Conservation (phyloP, 805 yeast species). For the Yarrowia divulgata region DNA sequence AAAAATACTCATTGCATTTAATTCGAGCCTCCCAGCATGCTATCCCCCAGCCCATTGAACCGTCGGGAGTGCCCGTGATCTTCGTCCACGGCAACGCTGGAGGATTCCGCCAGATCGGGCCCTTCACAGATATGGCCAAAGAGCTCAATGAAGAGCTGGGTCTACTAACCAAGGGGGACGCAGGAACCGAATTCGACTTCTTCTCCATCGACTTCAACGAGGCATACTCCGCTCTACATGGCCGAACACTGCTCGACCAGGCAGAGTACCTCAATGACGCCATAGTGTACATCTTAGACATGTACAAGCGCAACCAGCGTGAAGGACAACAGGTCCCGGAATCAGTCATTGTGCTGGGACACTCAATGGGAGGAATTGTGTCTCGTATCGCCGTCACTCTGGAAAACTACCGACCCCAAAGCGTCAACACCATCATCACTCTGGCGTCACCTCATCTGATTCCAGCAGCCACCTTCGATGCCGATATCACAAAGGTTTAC, state of each 20-base stretch:
- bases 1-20: slow-evolving; percentile 81
- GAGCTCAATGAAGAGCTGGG: slow-evolving; percentile 43
- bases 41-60: slow-evolving; percentile 43
- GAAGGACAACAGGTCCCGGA: slow-evolving; percentile 53
- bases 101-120: slow-evolving; percentile 69
- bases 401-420: slow-evolving; percentile 71
- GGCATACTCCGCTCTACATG: slow-evolving; percentile 95
- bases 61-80: slow-evolving; percentile 84
- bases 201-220: slow-evolving; percentile 94
- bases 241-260: slow-evolving; percentile 89
- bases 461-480: slow-evolving; percentile 92
- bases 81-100: slow-evolving; percentile 99
- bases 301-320: slow-evolving; percentile 57
- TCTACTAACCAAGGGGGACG: slow-evolving; percentile 45
- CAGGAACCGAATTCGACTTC: slow-evolving; percentile 65
- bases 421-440: slow-evolving; percentile 85
- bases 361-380: slow-evolving; percentile 98
- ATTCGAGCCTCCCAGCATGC: slow-evolving; percentile 70
- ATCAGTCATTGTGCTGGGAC: slow-evolving; percentile 83
- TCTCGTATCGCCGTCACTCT: slow-evolving; percentile 83
- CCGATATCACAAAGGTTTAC: slow-evolving; percentile 79
- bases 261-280: slow-evolving; percentile 94
- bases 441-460: slow-evolving; percentile 91
- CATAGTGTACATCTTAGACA: slow-evolving; percentile 70
- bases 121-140: slow-evolving; percentile 24